phyloP scores from a whole-genome alignment of 1,284 basidiomycete genomes.

The Albatrellus sp. region DNA sequence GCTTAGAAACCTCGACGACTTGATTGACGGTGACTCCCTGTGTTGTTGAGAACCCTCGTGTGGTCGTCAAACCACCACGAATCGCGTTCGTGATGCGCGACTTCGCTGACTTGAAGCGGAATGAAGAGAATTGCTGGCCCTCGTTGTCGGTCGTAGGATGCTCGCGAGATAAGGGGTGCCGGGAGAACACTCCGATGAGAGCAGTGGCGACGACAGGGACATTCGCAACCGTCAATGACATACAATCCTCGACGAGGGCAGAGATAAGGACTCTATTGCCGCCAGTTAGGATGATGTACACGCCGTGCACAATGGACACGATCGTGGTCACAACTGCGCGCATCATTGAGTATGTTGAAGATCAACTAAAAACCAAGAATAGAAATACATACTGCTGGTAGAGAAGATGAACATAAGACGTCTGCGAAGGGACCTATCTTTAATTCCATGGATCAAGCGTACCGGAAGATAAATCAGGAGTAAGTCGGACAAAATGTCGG shows the following conservation, averaged over 20 bases:
- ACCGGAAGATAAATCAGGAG: conserved; percentile 25
- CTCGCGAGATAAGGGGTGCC: neutral
- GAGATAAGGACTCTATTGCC: conserved; percentile 23
- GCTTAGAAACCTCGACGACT: too few relatives aligned
- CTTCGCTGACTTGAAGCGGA: conserved; percentile 8
- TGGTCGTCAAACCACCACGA: neutral
- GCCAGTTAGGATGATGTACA: conserved; percentile 21
- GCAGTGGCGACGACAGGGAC: conserved; percentile 25
- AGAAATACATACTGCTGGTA: conserved; percentile 18
- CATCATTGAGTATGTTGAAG: neutral
- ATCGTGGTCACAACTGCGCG: conserved; percentile 21
- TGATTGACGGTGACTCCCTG: neutral
- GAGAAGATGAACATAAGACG: conserved; percentile 28
- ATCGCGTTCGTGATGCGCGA: conserved; percentile 4
- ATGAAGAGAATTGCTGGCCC: conserved; percentile 11
- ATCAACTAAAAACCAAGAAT: neutral
- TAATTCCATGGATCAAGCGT: conserved; percentile 22
- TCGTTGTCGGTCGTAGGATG: neutral
- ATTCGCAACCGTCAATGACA: conserved; percentile 28
- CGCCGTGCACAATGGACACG: conserved; percentile 28
- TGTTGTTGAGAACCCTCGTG: neutral
- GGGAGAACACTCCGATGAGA: conserved; percentile 10
- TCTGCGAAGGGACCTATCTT: conserved; percentile 20
- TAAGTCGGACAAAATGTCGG: conserved; percentile 25
- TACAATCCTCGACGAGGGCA: conserved; percentile 27